Percentiles rank a stretch among this genome's conserved stretches.
Evolutionary conservation across 768 basidiomycete genomes (phyloP).

Genomic region (Kwoniella sp.): DNA sequence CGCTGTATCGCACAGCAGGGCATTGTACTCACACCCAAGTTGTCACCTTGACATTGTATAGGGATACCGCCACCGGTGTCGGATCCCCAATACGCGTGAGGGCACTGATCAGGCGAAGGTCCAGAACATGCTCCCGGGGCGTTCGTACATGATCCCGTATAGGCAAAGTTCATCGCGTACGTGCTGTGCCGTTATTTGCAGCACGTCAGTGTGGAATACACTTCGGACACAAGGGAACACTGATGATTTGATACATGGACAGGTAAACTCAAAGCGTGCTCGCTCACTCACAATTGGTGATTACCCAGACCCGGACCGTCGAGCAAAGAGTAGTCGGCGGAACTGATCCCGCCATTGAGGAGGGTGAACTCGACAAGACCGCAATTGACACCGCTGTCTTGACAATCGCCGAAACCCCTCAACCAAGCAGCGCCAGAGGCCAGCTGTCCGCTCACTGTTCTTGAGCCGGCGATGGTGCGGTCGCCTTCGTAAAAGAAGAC

Average conservation of each 20-base stretch:
- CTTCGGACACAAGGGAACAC: neutral
- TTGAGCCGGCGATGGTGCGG: slow-evolving; percentile 4
- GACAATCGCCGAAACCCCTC: slow-evolving; percentile 15
- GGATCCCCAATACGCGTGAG: slow-evolving; percentile 4
- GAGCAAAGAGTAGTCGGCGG: slow-evolving; percentile 29
- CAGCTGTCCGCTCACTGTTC: slow-evolving; percentile 24
- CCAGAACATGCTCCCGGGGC: slow-evolving; percentile 9
- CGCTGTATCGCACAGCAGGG: too few species aligned
- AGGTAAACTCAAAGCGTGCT: too few species aligned
- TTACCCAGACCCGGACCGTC: slow-evolving; percentile 19
- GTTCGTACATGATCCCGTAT: slow-evolving; percentile 9
- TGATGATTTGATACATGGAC: neutral
- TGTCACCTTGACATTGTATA: slow-evolving; percentile 1
- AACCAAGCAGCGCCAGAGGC: slow-evolving; percentile 31
- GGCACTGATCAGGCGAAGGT: slow-evolving; percentile 1
- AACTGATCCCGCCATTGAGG: slow-evolving; percentile 20
- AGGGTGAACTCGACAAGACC: slow-evolving; percentile 34
- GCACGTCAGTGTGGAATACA: neutral
- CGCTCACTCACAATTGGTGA: slow-evolving; percentile 33
- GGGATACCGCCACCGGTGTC: slow-evolving; percentile 7
- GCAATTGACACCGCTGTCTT: slow-evolving; percentile 30
- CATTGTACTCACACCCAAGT: slow-evolving; percentile 11
- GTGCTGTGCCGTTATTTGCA: slow-evolving; percentile 4
- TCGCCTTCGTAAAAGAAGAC: slow-evolving; percentile 24
- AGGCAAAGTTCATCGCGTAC: slow-evolving; percentile 14